Percentiles rank a stretch among this genome's conserved stretches.
phyloP scores from a whole-genome alignment of 2,329 filamentous ascomycete genomes.

The Colletotrichum echinochloae region DNA sequence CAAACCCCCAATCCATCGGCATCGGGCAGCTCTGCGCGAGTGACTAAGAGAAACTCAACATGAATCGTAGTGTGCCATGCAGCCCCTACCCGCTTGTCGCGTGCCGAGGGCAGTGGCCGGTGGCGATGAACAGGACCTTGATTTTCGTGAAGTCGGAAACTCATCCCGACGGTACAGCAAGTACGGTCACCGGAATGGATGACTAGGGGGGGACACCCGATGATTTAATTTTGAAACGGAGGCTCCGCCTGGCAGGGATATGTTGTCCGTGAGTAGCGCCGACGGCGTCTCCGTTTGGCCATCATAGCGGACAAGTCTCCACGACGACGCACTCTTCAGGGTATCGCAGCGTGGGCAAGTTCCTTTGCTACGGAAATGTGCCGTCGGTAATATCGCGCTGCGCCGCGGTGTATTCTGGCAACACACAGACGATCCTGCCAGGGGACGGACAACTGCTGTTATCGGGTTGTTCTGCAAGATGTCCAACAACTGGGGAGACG shows the following conservation, averaged over 20 bases:
- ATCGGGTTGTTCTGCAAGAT: neutral
- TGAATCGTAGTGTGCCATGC: neutral
- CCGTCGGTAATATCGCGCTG: neutral
- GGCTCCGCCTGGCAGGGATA: slow-evolving; percentile 26
- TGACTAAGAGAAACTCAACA: slow-evolving; percentile 18
- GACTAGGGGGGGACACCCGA: slow-evolving; percentile 22
- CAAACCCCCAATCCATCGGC: slow-evolving; percentile 4
- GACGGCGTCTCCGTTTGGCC: slow-evolving; percentile 22
- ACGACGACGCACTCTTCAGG: neutral
- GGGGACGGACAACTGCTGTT: neutral
- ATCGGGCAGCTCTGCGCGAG: neutral
- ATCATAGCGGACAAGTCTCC: slow-evolving; percentile 1
- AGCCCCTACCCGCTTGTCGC: neutral
- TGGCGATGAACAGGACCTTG: slow-evolving; percentile 6
- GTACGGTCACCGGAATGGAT: neutral
- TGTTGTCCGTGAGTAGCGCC: slow-evolving; percentile 32
- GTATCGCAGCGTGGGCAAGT: neutral
- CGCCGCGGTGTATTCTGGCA: neutral
- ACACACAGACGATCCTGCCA: neutral
- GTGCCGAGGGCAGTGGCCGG: neutral
- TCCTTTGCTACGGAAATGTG: neutral
- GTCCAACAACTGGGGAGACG: neutral
- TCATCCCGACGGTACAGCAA: slow-evolving; percentile 14
- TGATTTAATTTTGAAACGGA: slow-evolving; percentile 29
- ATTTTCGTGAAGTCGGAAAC: neutral